Conservation (phyloP, 2,329 filamentous ascomycete species). For the Cladorrhinum sp. region DNA sequence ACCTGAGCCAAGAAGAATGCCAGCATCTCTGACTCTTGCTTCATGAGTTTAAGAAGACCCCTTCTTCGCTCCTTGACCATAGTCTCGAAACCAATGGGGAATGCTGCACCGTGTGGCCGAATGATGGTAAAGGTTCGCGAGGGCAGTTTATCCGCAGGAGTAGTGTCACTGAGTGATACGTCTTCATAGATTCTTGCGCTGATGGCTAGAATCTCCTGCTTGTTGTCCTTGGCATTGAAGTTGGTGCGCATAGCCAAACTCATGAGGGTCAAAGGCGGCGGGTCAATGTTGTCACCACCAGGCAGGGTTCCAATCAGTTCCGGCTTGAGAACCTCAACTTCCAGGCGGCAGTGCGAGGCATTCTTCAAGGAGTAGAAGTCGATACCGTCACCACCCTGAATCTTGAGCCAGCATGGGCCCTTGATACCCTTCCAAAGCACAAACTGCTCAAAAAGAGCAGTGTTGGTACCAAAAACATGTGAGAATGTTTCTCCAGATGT, state of each 20-base stretch:
- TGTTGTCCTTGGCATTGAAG: conserved; percentile 89
- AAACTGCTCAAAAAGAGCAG: conserved; percentile 93
- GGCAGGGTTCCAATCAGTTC: conserved; percentile 68
- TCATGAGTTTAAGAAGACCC: conserved; percentile 76
- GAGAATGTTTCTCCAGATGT: conserved; percentile 84
- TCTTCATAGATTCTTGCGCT: conserved; percentile 93
- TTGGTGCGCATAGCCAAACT: conserved; percentile 84
- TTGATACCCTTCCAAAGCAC: conserved; percentile 99
- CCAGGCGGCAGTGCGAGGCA: conserved; percentile 94
- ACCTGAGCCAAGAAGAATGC: conserved; percentile 87
- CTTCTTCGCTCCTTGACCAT: conserved; percentile 68
- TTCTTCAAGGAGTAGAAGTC: conserved; percentile 85
- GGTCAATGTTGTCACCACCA: conserved; percentile 77
- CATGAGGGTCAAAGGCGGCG: conserved; percentile 92
- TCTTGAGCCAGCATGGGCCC: conserved; percentile 96
- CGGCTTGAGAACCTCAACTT: conserved; percentile 77
- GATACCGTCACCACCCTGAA: conserved; percentile 78
- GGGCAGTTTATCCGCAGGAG: conserved; percentile 80
- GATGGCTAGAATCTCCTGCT: conserved; percentile 89
- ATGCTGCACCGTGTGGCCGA: conserved; percentile 71
- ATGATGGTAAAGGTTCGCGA: conserved; percentile 91
- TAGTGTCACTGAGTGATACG: conserved; percentile 81
- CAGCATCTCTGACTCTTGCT: conserved; percentile 79
- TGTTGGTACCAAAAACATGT: conserved; percentile 89
- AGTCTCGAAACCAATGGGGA: conserved; percentile 83